phyloP scores from a whole-genome alignment of 495 filamentous ascomycete species.

The Penicillium salamii region DNA sequence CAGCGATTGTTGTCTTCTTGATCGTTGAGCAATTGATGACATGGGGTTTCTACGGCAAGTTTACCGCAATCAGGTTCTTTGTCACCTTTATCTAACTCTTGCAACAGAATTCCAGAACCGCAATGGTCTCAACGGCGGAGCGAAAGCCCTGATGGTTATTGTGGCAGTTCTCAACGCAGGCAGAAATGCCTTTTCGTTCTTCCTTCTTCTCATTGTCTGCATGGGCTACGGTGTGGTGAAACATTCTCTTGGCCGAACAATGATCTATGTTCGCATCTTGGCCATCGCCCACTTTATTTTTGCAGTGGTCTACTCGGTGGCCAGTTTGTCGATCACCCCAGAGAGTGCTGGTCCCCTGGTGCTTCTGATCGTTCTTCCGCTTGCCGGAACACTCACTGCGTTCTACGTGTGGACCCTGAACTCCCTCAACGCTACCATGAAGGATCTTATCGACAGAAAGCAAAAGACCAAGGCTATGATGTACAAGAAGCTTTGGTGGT shows the following conservation, averaged over 20 bases:
- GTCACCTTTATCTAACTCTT: constrained; percentile 7
- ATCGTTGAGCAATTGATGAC: constrained; percentile 96
- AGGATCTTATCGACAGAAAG: constrained; percentile 89
- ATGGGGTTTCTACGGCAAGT: constrained; percentile 84
- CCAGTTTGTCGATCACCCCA: constrained; percentile 83
- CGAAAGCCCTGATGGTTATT: constrained; percentile 82
- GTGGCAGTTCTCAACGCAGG: constrained; percentile 90
- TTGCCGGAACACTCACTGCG: constrained; percentile 88
- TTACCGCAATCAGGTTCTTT: neutral
- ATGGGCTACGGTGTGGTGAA: constrained; percentile 99
- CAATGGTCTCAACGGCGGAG: constrained; percentile 73
- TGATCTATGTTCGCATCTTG: constrained; percentile 90
- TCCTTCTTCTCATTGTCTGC: constrained; percentile 96
- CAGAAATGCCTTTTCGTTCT: constrained; percentile 97
- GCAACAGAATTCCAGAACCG: constrained; percentile 79
- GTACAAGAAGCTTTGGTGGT: constrained; percentile 99
- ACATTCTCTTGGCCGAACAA: constrained; percentile 85
- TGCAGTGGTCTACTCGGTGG: constrained; percentile 88
- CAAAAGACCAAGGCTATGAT: constrained; percentile 90
- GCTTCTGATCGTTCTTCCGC: constrained; percentile 90
- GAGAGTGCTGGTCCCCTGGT: constrained; percentile 73
- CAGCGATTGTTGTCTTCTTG: constrained; percentile 91
- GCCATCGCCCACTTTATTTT: constrained; percentile 93
- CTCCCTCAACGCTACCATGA: constrained; percentile 89
- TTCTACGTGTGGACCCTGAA: constrained; percentile 99